These are phyloP conservation scores for Carallia pectinifolia DNA, from an alignment of 345 rosid genomes.

Conservation along the genomic window DNA sequence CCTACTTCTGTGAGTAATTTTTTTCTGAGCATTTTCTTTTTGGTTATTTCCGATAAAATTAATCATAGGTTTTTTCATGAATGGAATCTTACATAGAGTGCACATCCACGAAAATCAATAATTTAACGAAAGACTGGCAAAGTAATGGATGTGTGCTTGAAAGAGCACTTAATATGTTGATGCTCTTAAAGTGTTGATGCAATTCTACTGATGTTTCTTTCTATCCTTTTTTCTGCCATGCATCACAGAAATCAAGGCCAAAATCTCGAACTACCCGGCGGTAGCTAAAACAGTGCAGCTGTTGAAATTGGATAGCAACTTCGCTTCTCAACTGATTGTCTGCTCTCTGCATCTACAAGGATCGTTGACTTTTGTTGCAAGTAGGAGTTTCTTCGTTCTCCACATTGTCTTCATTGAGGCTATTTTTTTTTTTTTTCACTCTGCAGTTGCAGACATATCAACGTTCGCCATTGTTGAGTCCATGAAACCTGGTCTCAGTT, in stretches of 20 bases:
- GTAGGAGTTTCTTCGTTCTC: not conserved
- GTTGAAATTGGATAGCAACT: not conserved
- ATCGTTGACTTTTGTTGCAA: not conserved
- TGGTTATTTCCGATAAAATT: not conserved
- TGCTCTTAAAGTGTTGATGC: not conserved
- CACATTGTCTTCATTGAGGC: not conserved
- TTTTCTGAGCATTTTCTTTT: not conserved
- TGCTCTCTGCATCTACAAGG: not conserved
- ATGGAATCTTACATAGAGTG: not conserved
- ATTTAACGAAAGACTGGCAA: not conserved
- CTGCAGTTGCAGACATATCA: no score
- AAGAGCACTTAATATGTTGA: not conserved
- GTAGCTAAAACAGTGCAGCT: conserved; percentile 28
- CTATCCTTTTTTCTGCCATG: conserved; percentile 8
- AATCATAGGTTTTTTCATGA: not conserved
- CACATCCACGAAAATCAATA: not conserved
- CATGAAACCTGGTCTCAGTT: not conserved
- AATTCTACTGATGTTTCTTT: conserved; percentile 6
- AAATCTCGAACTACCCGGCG: conserved; percentile 77
- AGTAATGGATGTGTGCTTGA: not conserved
- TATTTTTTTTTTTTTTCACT: not conserved
- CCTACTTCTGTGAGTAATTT: conserved; percentile 59
- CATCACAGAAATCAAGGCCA: conserved; percentile 72
- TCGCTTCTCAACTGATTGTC: not conserved
- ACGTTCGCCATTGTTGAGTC: not conserved